phyloP scores from a whole-genome alignment of 2,329 filamentous ascomycete species.

The Trichophyton simii region DNA sequence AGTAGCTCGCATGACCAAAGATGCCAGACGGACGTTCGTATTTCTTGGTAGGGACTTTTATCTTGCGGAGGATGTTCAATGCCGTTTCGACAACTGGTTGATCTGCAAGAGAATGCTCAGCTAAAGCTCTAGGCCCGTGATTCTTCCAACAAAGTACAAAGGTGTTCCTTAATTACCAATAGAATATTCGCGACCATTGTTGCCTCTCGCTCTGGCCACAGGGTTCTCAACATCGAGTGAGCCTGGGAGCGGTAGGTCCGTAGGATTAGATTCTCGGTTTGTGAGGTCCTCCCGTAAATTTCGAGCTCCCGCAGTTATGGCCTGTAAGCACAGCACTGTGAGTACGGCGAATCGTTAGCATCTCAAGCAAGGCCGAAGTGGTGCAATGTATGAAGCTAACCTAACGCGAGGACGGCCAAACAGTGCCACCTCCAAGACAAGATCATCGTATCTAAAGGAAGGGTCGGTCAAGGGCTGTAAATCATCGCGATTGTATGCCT shows the following conservation, averaged over 20 bases:
- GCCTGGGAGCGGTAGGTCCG: neutral
- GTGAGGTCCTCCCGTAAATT: neutral
- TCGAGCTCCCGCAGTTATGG: constrained; percentile 7
- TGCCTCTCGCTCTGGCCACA: neutral
- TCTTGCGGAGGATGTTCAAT: constrained; percentile 11
- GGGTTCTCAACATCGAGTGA: neutral
- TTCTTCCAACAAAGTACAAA: neutral
- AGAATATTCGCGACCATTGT: neutral
- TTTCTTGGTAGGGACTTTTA: constrained; percentile 11
- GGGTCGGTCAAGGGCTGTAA: neutral
- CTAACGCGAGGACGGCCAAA: constrained; percentile 10
- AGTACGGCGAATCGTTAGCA: neutral
- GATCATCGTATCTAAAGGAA: constrained; percentile 11
- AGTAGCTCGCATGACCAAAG: constrained; percentile 46
- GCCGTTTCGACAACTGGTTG: constrained; percentile 15
- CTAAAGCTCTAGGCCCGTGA: neutral
- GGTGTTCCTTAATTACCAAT: neutral
- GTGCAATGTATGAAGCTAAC: constrained; percentile 6
- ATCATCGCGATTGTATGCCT: constrained; percentile 7
- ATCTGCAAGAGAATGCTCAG: constrained; percentile 7
- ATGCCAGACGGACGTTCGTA: constrained; percentile 44
- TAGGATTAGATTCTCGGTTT: neutral
- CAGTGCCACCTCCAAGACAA: constrained; percentile 13
- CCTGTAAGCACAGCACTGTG: constrained; percentile 9
- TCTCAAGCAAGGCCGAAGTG: neutral